Conservation (phyloP, 495 filamentous ascomycete species). For the Penicillium mononematosum region DNA sequence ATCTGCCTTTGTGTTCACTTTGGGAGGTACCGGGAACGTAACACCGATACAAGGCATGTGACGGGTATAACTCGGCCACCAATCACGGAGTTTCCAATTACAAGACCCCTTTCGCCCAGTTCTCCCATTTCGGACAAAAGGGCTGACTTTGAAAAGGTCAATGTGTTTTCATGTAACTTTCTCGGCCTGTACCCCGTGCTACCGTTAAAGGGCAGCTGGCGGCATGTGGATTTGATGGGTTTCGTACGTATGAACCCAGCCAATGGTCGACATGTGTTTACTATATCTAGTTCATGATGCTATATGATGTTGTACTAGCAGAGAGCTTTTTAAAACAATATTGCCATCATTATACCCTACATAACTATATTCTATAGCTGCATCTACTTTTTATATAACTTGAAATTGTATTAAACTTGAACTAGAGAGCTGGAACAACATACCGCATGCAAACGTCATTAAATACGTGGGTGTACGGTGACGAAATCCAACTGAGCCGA, state of each 20-base stretch:
- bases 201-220: neutral
- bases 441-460: constrained; percentile 45
- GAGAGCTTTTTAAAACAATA: neutral
- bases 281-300: neutral
- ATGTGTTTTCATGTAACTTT: constrained; percentile 1
- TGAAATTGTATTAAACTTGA: neutral
- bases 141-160: constrained; percentile 12
- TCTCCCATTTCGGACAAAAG: constrained; percentile 22
- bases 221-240: constrained; percentile 15
- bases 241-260: neutral
- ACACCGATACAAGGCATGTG: constrained; percentile 33
- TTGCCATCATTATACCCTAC: neutral
- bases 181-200: constrained; percentile 17
- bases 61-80: constrained; percentile 23
- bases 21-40: constrained; percentile 11
- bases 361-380: neutral
- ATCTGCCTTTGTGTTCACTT: neutral
- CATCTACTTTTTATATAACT: neutral
- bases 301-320: neutral
- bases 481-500: constrained; percentile 45
- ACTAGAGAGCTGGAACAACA: constrained; percentile 12
- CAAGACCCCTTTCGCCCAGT: constrained; percentile 11
- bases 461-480: constrained; percentile 36
- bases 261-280: neutral
- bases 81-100: constrained; percentile 31